Percentiles rank a stretch among this genome's conserved stretches.
phyloP scores from a whole-genome alignment of 306 rosid genomes.

The Glycine latifolia region DNA sequence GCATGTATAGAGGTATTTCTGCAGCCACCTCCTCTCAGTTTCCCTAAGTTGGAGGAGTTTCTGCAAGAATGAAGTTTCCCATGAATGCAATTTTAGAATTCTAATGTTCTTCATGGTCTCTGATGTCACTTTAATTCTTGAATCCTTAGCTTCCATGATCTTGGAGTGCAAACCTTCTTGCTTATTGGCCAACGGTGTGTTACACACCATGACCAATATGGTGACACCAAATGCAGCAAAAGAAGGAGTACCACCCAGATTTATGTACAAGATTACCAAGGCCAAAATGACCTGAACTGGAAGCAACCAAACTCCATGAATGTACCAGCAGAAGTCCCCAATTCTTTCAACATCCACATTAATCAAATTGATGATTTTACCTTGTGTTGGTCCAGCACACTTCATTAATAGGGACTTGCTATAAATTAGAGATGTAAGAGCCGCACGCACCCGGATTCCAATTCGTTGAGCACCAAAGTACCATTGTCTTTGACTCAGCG shows the following conservation, averaged over 20 bases:
- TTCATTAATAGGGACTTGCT: constrained; percentile 58
- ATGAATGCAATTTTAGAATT: constrained; percentile 85
- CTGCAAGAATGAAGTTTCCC: constrained; percentile 81
- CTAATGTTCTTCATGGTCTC: constrained; percentile 83
- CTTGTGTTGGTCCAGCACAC: constrained; percentile 66
- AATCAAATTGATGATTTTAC: constrained; percentile 70
- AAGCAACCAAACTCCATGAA: constrained; percentile 91
- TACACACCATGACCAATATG: constrained; percentile 77
- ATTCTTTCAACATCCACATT: constrained; percentile 89
- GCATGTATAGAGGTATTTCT: constrained; percentile 77
- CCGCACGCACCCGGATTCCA: constrained; percentile 76
- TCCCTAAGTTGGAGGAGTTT: constrained; percentile 75
- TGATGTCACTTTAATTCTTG: constrained; percentile 82
- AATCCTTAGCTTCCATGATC: constrained; percentile 89
- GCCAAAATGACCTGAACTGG: constrained; percentile 86
- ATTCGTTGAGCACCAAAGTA: constrained; percentile 85
- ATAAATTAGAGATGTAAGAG: constrained; percentile 71
- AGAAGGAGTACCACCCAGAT: constrained; percentile 77
- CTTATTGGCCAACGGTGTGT: constrained; percentile 82
- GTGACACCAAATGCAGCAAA: constrained; percentile 78
- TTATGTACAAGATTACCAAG: constrained; percentile 70
- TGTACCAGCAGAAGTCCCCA: constrained; percentile 84
- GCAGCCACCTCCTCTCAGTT: constrained; percentile 74
- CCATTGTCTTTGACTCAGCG: constrained; percentile 88
- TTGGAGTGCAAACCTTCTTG: constrained; percentile 80